Evolutionary conservation across 1,284 basidiomycete species (phyloP).

Genomic region (Microbotryum intermedium): DNA sequence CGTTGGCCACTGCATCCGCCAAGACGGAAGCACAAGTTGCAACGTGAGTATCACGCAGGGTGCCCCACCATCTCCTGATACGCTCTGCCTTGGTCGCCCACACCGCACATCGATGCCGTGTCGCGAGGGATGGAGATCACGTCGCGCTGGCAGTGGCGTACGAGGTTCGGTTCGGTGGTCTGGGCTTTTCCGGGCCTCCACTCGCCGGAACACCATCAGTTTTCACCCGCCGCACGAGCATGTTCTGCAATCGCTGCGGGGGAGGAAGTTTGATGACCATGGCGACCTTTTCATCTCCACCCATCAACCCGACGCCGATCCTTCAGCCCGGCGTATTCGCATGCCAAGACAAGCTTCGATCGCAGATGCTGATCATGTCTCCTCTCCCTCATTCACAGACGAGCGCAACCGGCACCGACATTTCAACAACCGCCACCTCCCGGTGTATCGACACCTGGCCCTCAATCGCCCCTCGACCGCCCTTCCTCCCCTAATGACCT

Average conservation of each 20-base stretch:
- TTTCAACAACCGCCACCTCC: conserved; percentile 19
- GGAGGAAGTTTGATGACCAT: background rate
- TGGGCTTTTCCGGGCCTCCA: no score
- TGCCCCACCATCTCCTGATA: background rate
- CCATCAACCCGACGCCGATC: background rate
- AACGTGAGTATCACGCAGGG: conserved; percentile 6
- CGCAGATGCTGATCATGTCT: background rate
- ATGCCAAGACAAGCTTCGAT: background rate
- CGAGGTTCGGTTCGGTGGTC: no score
- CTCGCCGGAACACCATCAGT: no score
- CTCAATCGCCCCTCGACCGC: conserved; percentile 9
- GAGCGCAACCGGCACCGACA: conserved; percentile 20
- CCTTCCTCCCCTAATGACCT: conserved; percentile 34
- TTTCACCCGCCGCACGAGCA: no score
- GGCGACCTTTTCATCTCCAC: background rate
- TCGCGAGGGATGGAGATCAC: no score
- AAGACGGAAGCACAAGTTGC: conserved; percentile 17
- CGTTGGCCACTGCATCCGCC: conserved; percentile 14
- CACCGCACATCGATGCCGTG: no score
- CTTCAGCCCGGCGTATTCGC: background rate
- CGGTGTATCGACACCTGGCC: background rate
- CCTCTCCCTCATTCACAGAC: background rate
- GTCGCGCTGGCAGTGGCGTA: no score
- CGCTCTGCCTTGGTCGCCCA: no score
- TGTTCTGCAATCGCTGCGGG: background rate